phyloP scores from a whole-genome alignment of 345 rosid species.

The Psidium friedrichsthalianum region DNA sequence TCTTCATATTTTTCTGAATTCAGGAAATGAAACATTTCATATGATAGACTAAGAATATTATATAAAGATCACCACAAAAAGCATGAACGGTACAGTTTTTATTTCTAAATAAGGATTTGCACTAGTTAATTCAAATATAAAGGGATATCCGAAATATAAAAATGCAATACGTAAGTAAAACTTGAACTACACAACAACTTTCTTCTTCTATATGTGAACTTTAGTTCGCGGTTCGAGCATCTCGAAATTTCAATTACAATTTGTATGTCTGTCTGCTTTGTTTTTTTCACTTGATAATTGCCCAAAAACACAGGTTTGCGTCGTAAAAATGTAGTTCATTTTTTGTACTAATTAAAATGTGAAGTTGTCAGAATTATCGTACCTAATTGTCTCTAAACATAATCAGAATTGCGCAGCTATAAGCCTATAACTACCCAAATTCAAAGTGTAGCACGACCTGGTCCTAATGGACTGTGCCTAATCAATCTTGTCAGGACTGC shows the following conservation, averaged over 20 bases:
- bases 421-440: too few species aligned
- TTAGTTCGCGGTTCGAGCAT: fast-evolving
- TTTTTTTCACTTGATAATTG: neutral
- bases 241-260: neutral
- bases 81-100: neutral
- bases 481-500: too few species aligned
- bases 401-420: too few species aligned
- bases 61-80: neutral
- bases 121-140: neutral
- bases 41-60: neutral
- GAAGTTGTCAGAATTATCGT: too few species aligned
- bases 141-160: neutral
- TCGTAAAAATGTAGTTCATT: neutral
- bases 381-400: too few species aligned
- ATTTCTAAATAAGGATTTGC: neutral
- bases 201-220: neutral
- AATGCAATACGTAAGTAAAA: neutral
- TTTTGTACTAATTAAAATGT: neutral
- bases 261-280: neutral
- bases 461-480: too few species aligned
- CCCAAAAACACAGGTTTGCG: neutral
- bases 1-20: too few species aligned
- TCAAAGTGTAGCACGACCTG: too few species aligned
- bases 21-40: neutral
- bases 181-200: neutral